These are phyloP conservation scores for Fusarium domesticum DNA, from an alignment of 2,329 filamentous ascomycete genomes.

Conservation along the genomic window DNA sequence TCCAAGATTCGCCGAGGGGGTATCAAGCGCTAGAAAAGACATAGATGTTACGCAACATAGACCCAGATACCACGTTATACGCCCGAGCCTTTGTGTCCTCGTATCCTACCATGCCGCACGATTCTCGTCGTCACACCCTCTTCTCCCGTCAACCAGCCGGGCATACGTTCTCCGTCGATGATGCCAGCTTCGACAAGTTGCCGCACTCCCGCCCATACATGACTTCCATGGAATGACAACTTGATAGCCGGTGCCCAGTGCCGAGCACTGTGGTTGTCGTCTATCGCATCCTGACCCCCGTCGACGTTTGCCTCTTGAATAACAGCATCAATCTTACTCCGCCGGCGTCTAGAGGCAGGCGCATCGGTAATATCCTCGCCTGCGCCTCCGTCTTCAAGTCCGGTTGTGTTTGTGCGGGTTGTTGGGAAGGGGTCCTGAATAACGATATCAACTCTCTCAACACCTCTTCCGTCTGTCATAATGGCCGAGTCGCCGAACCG, in stretches of 20 bases:
- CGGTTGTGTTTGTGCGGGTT: constrained; percentile 13
- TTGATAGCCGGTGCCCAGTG: constrained; percentile 44
- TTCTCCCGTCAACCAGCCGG: constrained; percentile 88
- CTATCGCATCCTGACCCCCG: constrained; percentile 22
- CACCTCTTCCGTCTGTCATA: constrained; percentile 55
- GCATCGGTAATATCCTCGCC: constrained; percentile 11
- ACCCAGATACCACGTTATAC: constrained; percentile 35
- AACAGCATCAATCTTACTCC: constrained; percentile 37
- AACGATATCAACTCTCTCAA: constrained; percentile 60
- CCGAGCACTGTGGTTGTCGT: constrained; percentile 25
- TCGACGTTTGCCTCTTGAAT: constrained; percentile 31
- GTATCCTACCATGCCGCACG: constrained; percentile 64
- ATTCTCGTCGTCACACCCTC: constrained; percentile 73
- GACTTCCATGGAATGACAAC: constrained; percentile 69
- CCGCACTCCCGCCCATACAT: constrained; percentile 78
- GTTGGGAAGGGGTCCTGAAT: constrained; percentile 56
- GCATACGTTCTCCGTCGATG: constrained; percentile 74
- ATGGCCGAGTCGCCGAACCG: constrained; percentile 66
- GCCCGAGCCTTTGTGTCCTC: constrained; percentile 55
- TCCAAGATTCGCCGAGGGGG: constrained; percentile 16
- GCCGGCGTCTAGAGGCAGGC: constrained; percentile 19
- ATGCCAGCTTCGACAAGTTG: constrained; percentile 74
- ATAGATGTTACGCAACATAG: constrained; percentile 24
- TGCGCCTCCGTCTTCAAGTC: constrained; percentile 24
- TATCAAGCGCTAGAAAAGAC: constrained; percentile 32